These are phyloP conservation scores for Diaporthe humulicola DNA, from an alignment of 2,329 filamentous ascomycete genomes.

Conservation along the genomic window DNA sequence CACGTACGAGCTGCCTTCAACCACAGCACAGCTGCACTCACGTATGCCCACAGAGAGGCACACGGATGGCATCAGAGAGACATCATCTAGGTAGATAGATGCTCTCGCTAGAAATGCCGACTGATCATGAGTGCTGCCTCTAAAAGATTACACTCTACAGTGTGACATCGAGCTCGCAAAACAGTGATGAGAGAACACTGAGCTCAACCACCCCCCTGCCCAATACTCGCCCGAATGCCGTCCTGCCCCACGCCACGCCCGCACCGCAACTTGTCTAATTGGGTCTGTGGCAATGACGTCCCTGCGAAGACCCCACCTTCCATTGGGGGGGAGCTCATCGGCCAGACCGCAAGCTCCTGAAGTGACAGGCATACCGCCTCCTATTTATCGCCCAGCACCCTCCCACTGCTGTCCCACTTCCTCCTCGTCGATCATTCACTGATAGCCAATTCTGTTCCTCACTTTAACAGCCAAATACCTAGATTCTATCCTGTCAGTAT, in stretches of 20 bases:
- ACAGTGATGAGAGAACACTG: neutral
- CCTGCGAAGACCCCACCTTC: slow-evolving; percentile 28
- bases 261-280: slow-evolving; percentile 23
- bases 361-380: slow-evolving; percentile 12
- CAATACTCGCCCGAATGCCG: slow-evolving; percentile 18
- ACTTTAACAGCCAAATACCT: slow-evolving; percentile 40
- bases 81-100: neutral
- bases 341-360: slow-evolving; percentile 31
- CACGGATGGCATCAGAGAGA: neutral
- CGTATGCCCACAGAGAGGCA: neutral
- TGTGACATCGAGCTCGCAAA: neutral
- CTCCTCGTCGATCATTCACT: neutral
- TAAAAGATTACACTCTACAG: neutral
- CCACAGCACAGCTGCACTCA: neutral
- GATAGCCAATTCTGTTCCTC: slow-evolving; percentile 3
- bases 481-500: slow-evolving; percentile 61
- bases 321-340: slow-evolving; percentile 31
- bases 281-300: slow-evolving; percentile 36
- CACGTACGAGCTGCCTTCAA: neutral
- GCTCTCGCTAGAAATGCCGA: neutral
- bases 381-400: slow-evolving; percentile 31
- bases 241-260: slow-evolving; percentile 28
- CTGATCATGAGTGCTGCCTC: neutral
- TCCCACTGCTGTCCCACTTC: slow-evolving; percentile 1
- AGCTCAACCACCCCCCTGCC: slow-evolving; percentile 23